These are phyloP conservation scores for Colletotrichum neosansevieriae DNA, from an alignment of 2,329 filamentous ascomycete species.

Conservation along the genomic window DNA sequence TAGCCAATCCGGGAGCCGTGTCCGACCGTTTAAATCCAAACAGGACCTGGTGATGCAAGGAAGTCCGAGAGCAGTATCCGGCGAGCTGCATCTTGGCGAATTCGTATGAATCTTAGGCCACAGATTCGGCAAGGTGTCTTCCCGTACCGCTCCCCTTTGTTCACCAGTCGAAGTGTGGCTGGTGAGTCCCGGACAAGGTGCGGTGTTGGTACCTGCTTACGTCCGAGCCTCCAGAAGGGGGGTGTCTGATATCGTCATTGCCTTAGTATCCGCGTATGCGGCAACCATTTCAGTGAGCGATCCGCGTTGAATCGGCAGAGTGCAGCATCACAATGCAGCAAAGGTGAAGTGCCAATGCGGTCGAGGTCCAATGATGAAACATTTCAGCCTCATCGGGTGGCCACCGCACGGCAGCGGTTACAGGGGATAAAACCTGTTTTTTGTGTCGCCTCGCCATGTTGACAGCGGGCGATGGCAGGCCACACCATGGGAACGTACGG, in stretches of 20 bases:
- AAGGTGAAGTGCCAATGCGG: constrained; percentile 27
- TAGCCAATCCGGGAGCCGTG: too few relatives aligned
- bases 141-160: background rate
- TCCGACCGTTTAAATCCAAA: too few relatives aligned
- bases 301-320: constrained; percentile 27
- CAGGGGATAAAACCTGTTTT: constrained; percentile 40
- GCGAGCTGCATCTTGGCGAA: constrained; percentile 17
- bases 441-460: constrained; percentile 14
- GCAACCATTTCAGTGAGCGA: background rate
- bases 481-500: constrained; percentile 6
- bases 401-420: constrained; percentile 9
- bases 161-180: constrained; percentile 20
- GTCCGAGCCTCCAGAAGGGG: too few relatives aligned
- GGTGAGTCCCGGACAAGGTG: background rate
- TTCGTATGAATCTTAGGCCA: constrained; percentile 7
- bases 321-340: constrained; percentile 36
- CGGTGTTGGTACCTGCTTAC: background rate
- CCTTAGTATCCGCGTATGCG: background rate
- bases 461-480: constrained; percentile 36
- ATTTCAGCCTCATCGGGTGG: constrained; percentile 39
- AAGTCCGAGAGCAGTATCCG: too few relatives aligned
- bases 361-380: constrained; percentile 39
- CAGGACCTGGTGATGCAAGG: too few relatives aligned
- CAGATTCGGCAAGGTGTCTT: background rate
- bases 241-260: background rate